Conservation (phyloP, 2,329 filamentous ascomycete species). For the Colletotrichum viniferum region DNA sequence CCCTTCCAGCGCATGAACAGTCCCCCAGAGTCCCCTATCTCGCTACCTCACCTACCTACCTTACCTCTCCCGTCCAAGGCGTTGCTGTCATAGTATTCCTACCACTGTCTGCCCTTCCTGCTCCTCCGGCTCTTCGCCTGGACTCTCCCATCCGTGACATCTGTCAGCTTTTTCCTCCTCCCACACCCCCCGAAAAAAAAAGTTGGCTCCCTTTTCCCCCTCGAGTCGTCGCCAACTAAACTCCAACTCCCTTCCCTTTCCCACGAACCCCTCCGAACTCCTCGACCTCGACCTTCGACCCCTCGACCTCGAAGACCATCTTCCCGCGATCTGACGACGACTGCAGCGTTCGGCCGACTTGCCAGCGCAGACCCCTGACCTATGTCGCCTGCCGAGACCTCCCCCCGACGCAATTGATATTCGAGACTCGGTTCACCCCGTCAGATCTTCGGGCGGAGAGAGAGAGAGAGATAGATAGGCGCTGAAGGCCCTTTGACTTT, state of each 20-base stretch:
- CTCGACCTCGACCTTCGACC: neutral
- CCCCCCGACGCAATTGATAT: neutral
- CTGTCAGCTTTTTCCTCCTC: conserved; percentile 17
- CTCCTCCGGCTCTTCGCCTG: neutral
- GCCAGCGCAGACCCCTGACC: conserved; percentile 6
- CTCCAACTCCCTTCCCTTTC: neutral
- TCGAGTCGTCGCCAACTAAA: neutral
- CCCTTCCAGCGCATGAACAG: conserved; percentile 2
- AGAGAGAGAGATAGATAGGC: neutral
- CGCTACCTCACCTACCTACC: neutral
- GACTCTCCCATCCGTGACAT: conserved; percentile 11
- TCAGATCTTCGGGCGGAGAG: neutral
- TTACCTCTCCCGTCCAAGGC: neutral
- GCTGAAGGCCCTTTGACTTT: neutral
- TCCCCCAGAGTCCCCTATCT: neutral
- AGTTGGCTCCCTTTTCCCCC: conserved; percentile 1
- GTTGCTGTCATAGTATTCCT: neutral
- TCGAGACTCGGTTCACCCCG: neutral
- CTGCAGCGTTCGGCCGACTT: neutral
- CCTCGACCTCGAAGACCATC: neutral
- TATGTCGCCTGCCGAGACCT: conserved; percentile 17
- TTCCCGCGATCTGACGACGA: conserved; percentile 1
- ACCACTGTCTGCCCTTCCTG: neutral
- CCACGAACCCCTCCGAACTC: neutral
- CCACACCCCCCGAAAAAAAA: conserved; percentile 3